Percentiles rank a stretch among this genome's conserved stretches.
phyloP scores from a whole-genome alignment of 1,139 yeast species.

The Hanseniaspora uvarum region DNA sequence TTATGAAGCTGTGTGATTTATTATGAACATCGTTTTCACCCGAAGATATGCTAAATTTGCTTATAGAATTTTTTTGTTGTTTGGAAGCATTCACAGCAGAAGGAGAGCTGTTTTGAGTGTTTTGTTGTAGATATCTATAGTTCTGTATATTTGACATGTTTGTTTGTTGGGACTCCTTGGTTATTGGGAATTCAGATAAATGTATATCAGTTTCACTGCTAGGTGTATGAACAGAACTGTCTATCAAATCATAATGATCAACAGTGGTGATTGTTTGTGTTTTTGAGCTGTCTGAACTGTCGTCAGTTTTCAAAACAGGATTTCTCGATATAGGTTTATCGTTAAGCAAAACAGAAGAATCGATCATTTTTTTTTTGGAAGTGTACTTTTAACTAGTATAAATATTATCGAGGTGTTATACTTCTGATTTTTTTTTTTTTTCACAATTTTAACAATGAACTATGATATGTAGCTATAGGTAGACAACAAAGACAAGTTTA shows the following conservation, averaged over 20 bases:
- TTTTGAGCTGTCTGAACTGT: neutral
- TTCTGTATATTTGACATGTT: neutral
- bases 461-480: neutral
- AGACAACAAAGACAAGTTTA: neutral
- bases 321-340: neutral
- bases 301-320: neutral
- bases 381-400: no score
- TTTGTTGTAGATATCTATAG: neutral
- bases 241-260: neutral
- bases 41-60: constrained; percentile 1
- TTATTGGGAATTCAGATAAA: neutral
- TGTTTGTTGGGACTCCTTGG: neutral
- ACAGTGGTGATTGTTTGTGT: neutral
- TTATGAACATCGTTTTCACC: neutral
- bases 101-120: neutral
- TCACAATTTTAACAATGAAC: no score
- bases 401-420: no score
- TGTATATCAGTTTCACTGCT: neutral
- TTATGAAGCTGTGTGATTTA: constrained; percentile 1
- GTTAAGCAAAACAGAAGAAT: neutral
- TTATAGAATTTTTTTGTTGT: neutral
- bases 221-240: constrained; percentile 3
- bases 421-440: no score
- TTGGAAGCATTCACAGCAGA: neutral
- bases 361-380: no score